phyloP scores from a whole-genome alignment of 768 basidiomycete genomes.

The Saitozyma sp. region DNA sequence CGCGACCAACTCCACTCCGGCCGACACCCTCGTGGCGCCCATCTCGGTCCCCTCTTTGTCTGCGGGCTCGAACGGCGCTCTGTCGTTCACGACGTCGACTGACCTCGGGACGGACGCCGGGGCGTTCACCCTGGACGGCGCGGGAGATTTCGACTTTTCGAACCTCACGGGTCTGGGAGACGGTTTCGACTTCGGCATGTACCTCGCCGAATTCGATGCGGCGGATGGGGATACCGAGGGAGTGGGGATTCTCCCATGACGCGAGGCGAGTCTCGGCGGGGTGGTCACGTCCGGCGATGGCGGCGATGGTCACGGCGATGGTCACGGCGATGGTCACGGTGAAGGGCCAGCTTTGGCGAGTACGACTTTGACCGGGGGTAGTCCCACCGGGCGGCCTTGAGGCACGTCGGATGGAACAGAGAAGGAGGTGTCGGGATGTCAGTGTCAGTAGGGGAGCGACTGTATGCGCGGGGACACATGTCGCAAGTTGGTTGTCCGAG shows the following conservation, averaged over 20 bases:
- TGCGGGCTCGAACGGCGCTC: conserved; percentile 3
- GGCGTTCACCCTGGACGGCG: conserved; percentile 2
- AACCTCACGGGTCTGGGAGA: conserved; percentile 10
- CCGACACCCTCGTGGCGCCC: background rate
- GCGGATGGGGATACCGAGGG: conserved; percentile 28
- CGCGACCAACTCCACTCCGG: conserved; percentile 4
- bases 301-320: too few relatives aligned
- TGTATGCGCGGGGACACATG: too few relatives aligned
- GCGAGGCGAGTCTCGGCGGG: too few relatives aligned
- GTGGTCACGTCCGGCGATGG: too few relatives aligned
- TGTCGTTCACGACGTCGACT: background rate
- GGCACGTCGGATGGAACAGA: too few relatives aligned
- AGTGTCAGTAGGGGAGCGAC: too few relatives aligned
- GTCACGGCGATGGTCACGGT: too few relatives aligned
- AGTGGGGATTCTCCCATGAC: conserved; percentile 12
- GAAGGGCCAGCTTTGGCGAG: too few relatives aligned
- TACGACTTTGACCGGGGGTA: too few relatives aligned
- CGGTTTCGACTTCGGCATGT: conserved; percentile 38
- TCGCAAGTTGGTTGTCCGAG: too few relatives aligned
- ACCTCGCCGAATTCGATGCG: conserved; percentile 33
- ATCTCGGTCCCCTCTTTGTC: conserved; percentile 7
- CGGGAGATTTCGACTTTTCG: conserved; percentile 31
- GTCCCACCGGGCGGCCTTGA: too few relatives aligned
- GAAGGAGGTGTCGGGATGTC: too few relatives aligned
- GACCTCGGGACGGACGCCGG: conserved; percentile 12